A percentile compares a stretch with the other conserved stretches of the same genome.
These are phyloP conservation scores for Coemansia sp. DNA, from an alignment of 192 early-diverging fungal genomes.

Conservation along the genomic window DNA sequence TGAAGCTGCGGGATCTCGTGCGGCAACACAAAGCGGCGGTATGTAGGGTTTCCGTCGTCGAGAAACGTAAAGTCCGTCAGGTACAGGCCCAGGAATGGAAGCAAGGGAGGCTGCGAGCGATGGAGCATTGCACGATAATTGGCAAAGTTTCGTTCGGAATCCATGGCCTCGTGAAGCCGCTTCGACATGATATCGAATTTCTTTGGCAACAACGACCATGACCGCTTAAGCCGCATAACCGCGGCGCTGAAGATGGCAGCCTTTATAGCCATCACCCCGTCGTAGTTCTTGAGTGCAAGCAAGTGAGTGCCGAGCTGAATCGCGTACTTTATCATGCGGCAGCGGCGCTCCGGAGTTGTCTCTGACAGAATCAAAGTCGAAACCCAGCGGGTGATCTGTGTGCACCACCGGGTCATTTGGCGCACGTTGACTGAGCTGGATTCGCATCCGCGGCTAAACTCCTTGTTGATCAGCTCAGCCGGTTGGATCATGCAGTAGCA, in stretches of 20 bases:
- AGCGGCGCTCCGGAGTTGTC: constrained; percentile 66
- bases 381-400: constrained; percentile 78
- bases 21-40: constrained; percentile 41
- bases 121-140: constrained; percentile 55
- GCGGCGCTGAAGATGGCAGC: constrained; percentile 72
- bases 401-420: constrained; percentile 68
- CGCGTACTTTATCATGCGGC: constrained; percentile 69
- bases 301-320: constrained; percentile 69
- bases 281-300: constrained; percentile 63
- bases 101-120: constrained; percentile 60
- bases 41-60: constrained; percentile 78
- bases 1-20: constrained; percentile 5
- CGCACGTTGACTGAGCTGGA: constrained; percentile 66
- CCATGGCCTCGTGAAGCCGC: constrained; percentile 57
- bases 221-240: constrained; percentile 68
- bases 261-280: constrained; percentile 76
- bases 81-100: constrained; percentile 80
- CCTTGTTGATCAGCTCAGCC: constrained; percentile 70
- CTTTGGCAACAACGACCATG: constrained; percentile 64
- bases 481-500: constrained; percentile 68
- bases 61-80: constrained; percentile 82
- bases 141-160: constrained; percentile 67
- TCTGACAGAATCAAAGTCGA: constrained; percentile 72
- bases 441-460: constrained; percentile 54
- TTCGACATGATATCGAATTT: constrained; percentile 68